phyloP scores from a whole-genome alignment of 164 flowering plant genomes.

The Amborella trichopoda region DNA sequence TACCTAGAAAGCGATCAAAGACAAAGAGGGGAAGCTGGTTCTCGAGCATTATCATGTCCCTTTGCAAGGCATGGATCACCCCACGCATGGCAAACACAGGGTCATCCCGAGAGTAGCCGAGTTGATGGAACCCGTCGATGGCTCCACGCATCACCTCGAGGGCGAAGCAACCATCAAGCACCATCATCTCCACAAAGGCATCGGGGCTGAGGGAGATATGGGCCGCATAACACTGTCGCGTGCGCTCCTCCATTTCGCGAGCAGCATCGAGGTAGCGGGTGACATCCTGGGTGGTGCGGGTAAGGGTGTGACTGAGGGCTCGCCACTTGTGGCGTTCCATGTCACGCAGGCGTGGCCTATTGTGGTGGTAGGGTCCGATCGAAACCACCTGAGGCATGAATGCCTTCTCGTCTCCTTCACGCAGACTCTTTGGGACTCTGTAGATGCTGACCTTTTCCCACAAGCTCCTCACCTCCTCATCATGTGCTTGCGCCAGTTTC shows the following conservation, averaged over 20 bases:
- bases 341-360: constrained; percentile 26
- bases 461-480: constrained; percentile 40
- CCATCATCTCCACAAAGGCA: constrained; percentile 58
- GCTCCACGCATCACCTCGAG: constrained; percentile 52
- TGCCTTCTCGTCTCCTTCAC: constrained; percentile 42
- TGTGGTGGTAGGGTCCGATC: constrained; percentile 65
- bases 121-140: constrained; percentile 35
- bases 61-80: constrained; percentile 53
- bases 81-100: constrained; percentile 67
- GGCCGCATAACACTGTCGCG: constrained; percentile 55
- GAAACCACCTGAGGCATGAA: constrained; percentile 56
- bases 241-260: constrained; percentile 39
- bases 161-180: constrained; percentile 56
- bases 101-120: constrained; percentile 52
- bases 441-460: constrained; percentile 51
- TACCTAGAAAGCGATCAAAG: constrained; percentile 32
- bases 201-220: constrained; percentile 22
- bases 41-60: constrained; percentile 75
- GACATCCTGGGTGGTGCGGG: constrained; percentile 33
- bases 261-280: constrained; percentile 29
- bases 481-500: constrained; percentile 42
- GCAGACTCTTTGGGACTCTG: constrained; percentile 32
- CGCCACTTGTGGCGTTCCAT: constrained; percentile 70
- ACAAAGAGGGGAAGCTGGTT: constrained; percentile 62
- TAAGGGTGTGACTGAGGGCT: constrained; percentile 29